Percentiles rank a stretch among this genome's conserved stretches.
phyloP scores from a whole-genome alignment of 805 yeast species.

The Isabelozyma heimii region DNA sequence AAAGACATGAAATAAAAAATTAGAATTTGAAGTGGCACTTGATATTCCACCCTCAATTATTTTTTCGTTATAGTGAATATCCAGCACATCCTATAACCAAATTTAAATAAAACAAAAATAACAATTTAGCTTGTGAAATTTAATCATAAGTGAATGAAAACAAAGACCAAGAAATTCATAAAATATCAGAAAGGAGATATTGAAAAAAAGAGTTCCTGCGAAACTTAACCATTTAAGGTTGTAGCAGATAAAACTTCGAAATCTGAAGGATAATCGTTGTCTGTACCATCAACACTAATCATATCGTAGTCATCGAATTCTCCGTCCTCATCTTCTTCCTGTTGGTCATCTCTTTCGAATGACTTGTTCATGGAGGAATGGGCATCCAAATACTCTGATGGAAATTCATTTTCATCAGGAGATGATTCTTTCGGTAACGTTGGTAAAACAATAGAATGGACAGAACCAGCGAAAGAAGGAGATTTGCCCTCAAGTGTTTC shows the following conservation, averaged over 20 bases:
- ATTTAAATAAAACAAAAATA: too few species aligned
- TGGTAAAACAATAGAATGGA: constrained; percentile 29
- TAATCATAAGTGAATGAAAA: neutral
- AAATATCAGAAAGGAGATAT: too few species aligned
- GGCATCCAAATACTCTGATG: constrained; percentile 21
- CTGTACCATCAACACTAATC: constrained; percentile 24
- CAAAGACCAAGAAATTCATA: neutral
- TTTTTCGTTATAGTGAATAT: neutral
- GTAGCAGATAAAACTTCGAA: constrained; percentile 34
- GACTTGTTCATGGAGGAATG: constrained; percentile 6
- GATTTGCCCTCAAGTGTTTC: neutral
- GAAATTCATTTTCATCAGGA: constrained; percentile 4
- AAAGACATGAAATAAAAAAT: neutral
- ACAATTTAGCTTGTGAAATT: too few species aligned
- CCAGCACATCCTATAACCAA: neutral
- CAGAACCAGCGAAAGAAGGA: constrained; percentile 11
- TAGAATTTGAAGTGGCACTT: neutral
- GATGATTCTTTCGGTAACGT: constrained; percentile 25
- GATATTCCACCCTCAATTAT: too few species aligned
- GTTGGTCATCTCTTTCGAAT: constrained; percentile 1
- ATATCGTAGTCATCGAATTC: constrained; percentile 32
- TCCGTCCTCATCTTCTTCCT: constrained; percentile 3
- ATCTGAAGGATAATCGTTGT: constrained; percentile 31
- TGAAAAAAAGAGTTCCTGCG: neutral
- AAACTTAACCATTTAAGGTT: neutral